These are phyloP conservation scores for Mycena rosella DNA, from an alignment of 768 basidiomycete species.

Conservation along the genomic window DNA sequence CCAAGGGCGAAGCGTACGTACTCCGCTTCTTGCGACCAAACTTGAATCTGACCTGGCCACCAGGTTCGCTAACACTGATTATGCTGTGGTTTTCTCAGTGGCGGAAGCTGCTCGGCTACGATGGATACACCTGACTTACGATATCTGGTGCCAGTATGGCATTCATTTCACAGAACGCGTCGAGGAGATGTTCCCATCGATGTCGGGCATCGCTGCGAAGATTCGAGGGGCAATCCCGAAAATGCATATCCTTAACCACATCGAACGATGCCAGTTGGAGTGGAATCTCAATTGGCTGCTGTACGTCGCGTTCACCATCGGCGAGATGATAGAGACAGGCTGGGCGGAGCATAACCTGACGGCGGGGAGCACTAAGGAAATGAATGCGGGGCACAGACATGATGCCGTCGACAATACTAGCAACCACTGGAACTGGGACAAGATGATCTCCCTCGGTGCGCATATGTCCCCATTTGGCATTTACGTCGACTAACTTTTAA, in stretches of 20 bases:
- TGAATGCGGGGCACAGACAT: constrained; percentile 35
- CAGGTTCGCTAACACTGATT: constrained; percentile 21
- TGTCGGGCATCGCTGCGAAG: constrained; percentile 26
- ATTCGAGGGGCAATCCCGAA: constrained; percentile 44
- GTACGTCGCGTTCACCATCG: constrained; percentile 41
- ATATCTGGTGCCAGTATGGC: constrained; percentile 46
- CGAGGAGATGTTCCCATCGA: not conserved
- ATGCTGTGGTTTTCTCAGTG: not conserved
- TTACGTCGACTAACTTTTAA: not conserved
- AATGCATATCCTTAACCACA: constrained; percentile 47
- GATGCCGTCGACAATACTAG: constrained; percentile 28
- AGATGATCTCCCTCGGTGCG: constrained; percentile 5
- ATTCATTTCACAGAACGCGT: constrained; percentile 26
- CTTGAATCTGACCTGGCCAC: too few relatives aligned
- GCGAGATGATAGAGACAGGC: constrained; percentile 45
- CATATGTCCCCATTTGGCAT: not conserved
- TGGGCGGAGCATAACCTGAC: constrained; percentile 35
- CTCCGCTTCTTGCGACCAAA: too few relatives aligned
- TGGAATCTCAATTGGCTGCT: constrained; percentile 44
- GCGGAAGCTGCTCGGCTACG: constrained; percentile 29
- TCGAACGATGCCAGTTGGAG: constrained; percentile 37
- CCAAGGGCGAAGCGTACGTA: constrained; percentile 18
- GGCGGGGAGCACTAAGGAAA: constrained; percentile 34
- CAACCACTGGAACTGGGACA: constrained; percentile 32
- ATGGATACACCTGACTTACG: constrained; percentile 44